Evolutionary conservation across 2,329 filamentous ascomycete species (phyloP).

Genomic region (Pyrenophora tritici-repentis): DNA sequence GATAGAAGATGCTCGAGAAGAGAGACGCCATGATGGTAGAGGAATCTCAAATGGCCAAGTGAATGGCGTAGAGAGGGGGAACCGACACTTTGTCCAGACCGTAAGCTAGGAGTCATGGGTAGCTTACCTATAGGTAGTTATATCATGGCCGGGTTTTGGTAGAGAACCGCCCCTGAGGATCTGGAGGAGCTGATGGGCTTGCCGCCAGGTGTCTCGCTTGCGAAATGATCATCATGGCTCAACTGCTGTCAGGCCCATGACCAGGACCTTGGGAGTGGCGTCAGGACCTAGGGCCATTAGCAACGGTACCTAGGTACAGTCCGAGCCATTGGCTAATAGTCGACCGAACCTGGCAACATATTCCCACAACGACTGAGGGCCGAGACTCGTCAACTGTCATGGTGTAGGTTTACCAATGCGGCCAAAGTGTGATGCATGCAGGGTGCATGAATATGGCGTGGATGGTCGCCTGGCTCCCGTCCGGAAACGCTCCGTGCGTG

Average conservation of each 20-base stretch:
- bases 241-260: neutral
- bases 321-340: neutral
- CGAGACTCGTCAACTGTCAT: neutral
- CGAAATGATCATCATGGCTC: neutral
- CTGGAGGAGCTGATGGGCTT: neutral
- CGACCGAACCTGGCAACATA: neutral
- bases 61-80: conserved; percentile 3
- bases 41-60: conserved; percentile 1
- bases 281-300: too few relatives aligned
- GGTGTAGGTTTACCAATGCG: neutral
- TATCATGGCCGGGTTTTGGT: too few relatives aligned
- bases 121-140: conserved; percentile 5
- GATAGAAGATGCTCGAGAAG: conserved; percentile 15
- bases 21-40: conserved; percentile 16
- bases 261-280: too few relatives aligned
- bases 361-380: too few relatives aligned
- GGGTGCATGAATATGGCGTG: neutral
- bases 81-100: neutral
- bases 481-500: neutral
- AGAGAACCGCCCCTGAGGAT: conserved; percentile 5
- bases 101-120: neutral
- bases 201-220: neutral
- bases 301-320: too few relatives aligned
- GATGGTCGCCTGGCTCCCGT: neutral
- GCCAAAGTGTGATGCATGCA: neutral